Percentiles rank a stretch among this genome's conserved stretches.
These are phyloP conservation scores for Ophiognomonia clavigignenti-juglandacearum DNA, from an alignment of 2,329 filamentous ascomycete genomes.

Conservation along the genomic window DNA sequence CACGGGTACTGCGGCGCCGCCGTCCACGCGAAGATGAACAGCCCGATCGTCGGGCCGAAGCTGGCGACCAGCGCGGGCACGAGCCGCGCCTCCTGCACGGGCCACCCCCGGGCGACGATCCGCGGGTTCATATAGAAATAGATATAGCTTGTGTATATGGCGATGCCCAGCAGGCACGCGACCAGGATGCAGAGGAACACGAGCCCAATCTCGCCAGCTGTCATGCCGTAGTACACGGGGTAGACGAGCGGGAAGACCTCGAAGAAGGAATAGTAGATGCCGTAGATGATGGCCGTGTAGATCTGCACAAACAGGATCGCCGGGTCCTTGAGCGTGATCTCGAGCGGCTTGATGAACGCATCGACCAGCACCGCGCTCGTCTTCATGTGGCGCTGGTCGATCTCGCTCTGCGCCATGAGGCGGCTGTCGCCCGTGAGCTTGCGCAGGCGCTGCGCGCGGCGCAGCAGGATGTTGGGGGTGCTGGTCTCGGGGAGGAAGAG, in stretches of 20 bases:
- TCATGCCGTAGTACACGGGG: conserved; percentile 54
- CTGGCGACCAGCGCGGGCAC: conserved; percentile 49
- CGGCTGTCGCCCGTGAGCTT: conserved; percentile 51
- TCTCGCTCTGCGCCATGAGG: conserved; percentile 59
- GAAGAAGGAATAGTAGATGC: conserved; percentile 59
- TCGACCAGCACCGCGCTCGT: conserved; percentile 43
- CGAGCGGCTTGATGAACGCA: conserved; percentile 55
- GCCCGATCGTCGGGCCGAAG: conserved; percentile 50
- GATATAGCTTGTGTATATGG: conserved; percentile 45
- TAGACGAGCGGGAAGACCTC: conserved; percentile 65
- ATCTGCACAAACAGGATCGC: conserved; percentile 58
- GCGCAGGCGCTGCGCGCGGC: conserved; percentile 56
- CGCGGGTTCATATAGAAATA: conserved; percentile 47
- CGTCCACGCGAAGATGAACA: conserved; percentile 59
- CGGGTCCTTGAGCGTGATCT: conserved; percentile 57
- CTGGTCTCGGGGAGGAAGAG: conserved; percentile 61
- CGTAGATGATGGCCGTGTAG: conserved; percentile 59
- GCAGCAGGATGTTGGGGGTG: conserved; percentile 53
- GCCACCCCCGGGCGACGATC: conserved; percentile 43
- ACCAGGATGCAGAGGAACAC: conserved; percentile 58
- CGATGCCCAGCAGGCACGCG: conserved; percentile 48
- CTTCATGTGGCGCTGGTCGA: conserved; percentile 53
- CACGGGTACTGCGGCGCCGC: conserved; percentile 46
- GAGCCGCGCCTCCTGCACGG: conserved; percentile 48
- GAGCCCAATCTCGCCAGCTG: conserved; percentile 51